phyloP scores from a whole-genome alignment of 1,139 yeast species.

The Scheffersomyces lignicola region DNA sequence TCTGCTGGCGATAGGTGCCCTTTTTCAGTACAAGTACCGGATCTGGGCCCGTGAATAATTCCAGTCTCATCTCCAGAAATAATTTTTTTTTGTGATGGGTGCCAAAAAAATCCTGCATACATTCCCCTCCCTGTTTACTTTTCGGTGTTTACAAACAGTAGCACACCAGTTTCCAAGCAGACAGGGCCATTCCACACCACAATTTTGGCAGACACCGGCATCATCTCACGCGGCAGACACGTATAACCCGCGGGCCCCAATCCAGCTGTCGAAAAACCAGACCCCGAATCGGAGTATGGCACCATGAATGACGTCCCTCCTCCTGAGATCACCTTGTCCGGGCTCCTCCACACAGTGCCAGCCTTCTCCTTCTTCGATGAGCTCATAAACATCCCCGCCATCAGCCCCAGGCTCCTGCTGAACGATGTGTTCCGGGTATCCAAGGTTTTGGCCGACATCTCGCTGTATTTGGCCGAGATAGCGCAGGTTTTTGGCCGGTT shows the following conservation, averaged over 20 bases:
- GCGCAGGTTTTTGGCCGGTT: conserved; percentile 17
- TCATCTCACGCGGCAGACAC: too few species aligned
- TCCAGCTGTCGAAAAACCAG: too few species aligned
- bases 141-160: too few species aligned
- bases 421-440: conserved; percentile 33
- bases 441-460: conserved; percentile 33
- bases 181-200: too few species aligned
- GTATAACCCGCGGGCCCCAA: too few species aligned
- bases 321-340: conserved; percentile 7
- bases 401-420: conserved; percentile 20
- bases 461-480: conserved; percentile 24
- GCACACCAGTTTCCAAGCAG: too few species aligned
- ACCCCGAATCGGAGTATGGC: too few species aligned
- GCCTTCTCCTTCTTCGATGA: conserved; percentile 36
- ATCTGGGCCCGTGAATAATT: conserved; percentile 3
- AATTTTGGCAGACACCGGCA: too few species aligned
- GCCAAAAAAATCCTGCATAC: too few species aligned
- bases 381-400: conserved; percentile 22
- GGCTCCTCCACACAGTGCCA: conserved; percentile 18
- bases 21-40: too few species aligned
- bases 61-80: conserved; percentile 11
- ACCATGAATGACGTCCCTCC: not conserved
- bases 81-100: conserved; percentile 5
- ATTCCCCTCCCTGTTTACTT: too few species aligned
- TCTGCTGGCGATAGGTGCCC: too few species aligned